Conservation (phyloP, 2,329 filamentous ascomycete genomes). For the Aureobasidium mangrovei region DNA sequence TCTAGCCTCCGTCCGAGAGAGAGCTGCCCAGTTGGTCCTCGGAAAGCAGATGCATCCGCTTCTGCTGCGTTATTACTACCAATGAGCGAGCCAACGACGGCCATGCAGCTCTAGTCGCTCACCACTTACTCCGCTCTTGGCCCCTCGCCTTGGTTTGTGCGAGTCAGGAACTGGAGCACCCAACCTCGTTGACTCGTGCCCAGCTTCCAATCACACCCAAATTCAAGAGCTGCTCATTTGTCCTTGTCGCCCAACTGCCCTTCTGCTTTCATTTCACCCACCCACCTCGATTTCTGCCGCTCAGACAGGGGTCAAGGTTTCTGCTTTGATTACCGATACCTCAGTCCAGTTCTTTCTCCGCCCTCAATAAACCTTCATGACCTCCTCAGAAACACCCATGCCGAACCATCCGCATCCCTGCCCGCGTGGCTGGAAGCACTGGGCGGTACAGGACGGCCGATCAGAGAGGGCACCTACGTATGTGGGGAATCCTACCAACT, state of each 20-base stretch:
- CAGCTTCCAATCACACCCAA: neutral
- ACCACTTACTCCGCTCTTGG: neutral
- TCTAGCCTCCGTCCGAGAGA: constrained; percentile 3
- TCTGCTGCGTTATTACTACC: neutral
- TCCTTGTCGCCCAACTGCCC: neutral
- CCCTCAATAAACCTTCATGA: neutral
- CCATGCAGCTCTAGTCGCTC: constrained; percentile 9
- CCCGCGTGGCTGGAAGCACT: constrained; percentile 1
- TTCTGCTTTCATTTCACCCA: neutral
- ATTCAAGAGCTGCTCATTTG: neutral
- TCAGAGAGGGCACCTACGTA: neutral
- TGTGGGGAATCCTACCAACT: neutral
- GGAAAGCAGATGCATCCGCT: neutral
- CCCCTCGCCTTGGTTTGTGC: constrained; percentile 12
- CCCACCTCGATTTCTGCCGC: neutral
- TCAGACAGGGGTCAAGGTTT: neutral
- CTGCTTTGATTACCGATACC: neutral
- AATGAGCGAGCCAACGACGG: neutral
- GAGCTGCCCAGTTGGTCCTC: neutral
- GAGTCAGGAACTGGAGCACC: neutral
- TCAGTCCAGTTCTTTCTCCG: constrained; percentile 1
- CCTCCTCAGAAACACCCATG: neutral
- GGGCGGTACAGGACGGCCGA: neutral
- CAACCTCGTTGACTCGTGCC: neutral
- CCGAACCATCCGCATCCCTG: neutral